These are phyloP conservation scores for Penicillium sp. DNA, from an alignment of 2,329 filamentous ascomycete genomes.

Conservation along the genomic window DNA sequence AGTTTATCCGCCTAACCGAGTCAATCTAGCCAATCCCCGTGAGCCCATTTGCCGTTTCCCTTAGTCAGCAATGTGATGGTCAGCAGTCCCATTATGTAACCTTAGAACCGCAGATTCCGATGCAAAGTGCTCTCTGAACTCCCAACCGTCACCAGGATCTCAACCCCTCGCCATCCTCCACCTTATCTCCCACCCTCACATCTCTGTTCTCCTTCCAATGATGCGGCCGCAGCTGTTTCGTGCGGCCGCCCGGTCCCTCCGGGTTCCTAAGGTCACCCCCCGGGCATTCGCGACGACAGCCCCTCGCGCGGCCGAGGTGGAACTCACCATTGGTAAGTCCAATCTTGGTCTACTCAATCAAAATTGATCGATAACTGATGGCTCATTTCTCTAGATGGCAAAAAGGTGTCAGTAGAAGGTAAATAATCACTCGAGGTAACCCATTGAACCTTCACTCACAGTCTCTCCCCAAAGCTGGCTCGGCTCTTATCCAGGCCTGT, in stretches of 20 bases:
- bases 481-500: conserved; percentile 96
- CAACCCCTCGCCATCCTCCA: conserved; percentile 14
- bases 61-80: conserved; percentile 22
- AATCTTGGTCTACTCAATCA: conserved; percentile 46
- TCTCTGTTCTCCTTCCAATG: conserved; percentile 37
- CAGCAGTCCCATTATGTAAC: conserved; percentile 28
- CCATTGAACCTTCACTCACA: conserved; percentile 23
- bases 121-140: conserved; percentile 28
- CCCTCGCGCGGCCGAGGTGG: conserved; percentile 82
- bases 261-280: conserved; percentile 53
- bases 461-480: conserved; percentile 65
- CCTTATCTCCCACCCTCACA: conserved; percentile 12
- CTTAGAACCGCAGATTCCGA: conserved; percentile 35
- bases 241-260: conserved; percentile 57
- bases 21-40: conserved; percentile 42
- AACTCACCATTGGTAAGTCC: conserved; percentile 84
- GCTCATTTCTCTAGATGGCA: conserved; percentile 66
- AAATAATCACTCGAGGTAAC: conserved; percentile 26
- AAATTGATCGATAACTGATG: conserved; percentile 51
- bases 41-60: conserved; percentile 34
- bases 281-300: conserved; percentile 79
- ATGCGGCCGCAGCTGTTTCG: conserved; percentile 65
- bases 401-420: conserved; percentile 98
- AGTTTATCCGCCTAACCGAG: conserved; percentile 30
- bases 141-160: conserved; percentile 13